Percentiles rank a stretch among this genome's conserved stretches.
phyloP scores from a whole-genome alignment of 2,329 filamentous ascomycete genomes.

The Trematosphaeria pertusa region DNA sequence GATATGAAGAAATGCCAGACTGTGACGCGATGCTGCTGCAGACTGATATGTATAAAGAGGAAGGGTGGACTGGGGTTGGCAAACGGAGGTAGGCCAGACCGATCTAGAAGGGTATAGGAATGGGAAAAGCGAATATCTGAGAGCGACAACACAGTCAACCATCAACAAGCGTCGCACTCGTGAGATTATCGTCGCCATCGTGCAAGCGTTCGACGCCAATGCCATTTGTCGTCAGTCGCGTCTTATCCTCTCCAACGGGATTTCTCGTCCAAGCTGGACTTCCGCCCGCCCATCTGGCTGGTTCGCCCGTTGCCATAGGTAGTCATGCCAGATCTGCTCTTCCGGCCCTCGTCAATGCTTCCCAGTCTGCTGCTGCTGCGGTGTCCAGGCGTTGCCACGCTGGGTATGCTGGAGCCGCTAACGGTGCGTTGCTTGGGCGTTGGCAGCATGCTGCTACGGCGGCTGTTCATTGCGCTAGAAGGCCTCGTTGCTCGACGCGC shows the following conservation, averaged over 20 bases:
- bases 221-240: constrained; percentile 28
- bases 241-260: constrained; percentile 32
- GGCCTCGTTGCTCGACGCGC: constrained; percentile 34
- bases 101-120: not conserved
- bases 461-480: constrained; percentile 38
- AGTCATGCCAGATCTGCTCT: constrained; percentile 21
- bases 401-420: constrained; percentile 26
- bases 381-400: constrained; percentile 24
- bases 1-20: not conserved
- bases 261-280: constrained; percentile 27
- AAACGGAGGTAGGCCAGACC: not conserved
- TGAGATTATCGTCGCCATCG: not conserved
- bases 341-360: constrained; percentile 31
- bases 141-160: not conserved
- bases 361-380: constrained; percentile 29
- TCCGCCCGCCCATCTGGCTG: constrained; percentile 12
- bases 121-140: not conserved
- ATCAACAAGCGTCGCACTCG: not conserved
- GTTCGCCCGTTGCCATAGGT: not conserved
- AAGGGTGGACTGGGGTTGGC: not conserved
- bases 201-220: constrained; percentile 16
- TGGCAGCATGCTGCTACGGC: constrained; percentile 38
- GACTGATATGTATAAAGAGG: no score
- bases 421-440: constrained; percentile 34
- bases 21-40: no score